A percentile compares a stretch with the other conserved stretches of the same genome.
These are phyloP conservation scores for Tetracladium setigerum DNA, from an alignment of 495 filamentous ascomycete species.

Conservation along the genomic window DNA sequence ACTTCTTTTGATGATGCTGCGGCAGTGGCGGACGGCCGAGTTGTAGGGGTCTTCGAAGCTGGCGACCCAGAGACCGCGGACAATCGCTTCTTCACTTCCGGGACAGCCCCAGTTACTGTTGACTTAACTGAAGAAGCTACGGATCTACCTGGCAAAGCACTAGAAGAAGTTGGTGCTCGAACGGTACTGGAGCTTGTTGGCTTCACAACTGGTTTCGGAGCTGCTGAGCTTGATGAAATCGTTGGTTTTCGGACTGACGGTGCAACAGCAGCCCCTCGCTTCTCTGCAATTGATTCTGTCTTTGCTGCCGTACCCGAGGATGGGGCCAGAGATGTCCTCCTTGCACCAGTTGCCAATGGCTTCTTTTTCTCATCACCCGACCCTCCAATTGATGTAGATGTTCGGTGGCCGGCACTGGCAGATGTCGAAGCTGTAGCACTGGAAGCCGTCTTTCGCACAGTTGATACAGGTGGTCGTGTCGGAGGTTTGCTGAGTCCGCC, in stretches of 20 bases:
- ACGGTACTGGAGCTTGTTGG: conserved; percentile 26
- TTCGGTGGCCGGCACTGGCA: conserved; percentile 17
- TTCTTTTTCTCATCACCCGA: conserved; percentile 25
- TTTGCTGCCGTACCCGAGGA: conserved; percentile 21
- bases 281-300: conserved; percentile 26
- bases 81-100: conserved; percentile 43
- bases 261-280: conserved; percentile 14
- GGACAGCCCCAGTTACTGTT: conserved; percentile 24
- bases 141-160: conserved; percentile 22
- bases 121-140: conserved; percentile 26
- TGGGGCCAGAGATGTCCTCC: conserved; percentile 24
- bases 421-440: conserved; percentile 21
- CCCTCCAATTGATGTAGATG: conserved; percentile 15
- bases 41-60: conserved; percentile 17
- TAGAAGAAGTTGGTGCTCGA: conserved; percentile 21
- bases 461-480: conserved; percentile 14
- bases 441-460: conserved; percentile 18
- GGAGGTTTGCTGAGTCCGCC: conserved; percentile 25
- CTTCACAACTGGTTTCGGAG: conserved; percentile 32
- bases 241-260: conserved; percentile 16
- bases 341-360: conserved; percentile 13
- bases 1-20: conserved; percentile 35
- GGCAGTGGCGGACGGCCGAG: conserved; percentile 25
- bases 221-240: conserved; percentile 28
- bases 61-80: conserved; percentile 33